Evolutionary conservation across 176 grass and related monocot species (phyloP).

Genomic region (Aegilops umbellulata): DNA sequence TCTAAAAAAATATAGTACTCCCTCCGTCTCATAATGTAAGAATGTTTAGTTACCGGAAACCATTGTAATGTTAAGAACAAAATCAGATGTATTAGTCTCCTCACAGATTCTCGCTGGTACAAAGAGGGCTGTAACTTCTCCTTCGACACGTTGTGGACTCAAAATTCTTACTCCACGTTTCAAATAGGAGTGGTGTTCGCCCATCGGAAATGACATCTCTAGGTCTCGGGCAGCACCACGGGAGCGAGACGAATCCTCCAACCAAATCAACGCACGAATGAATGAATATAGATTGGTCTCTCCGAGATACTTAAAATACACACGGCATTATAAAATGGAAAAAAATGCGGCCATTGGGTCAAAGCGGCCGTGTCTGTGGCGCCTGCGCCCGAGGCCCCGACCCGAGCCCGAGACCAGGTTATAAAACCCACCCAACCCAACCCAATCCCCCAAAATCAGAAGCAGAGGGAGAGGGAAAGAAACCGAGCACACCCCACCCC

Average conservation of each 20-base stretch:
- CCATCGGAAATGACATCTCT: not conserved
- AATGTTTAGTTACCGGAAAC: too few species aligned
- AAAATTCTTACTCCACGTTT: not conserved
- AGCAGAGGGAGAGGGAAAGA: not conserved
- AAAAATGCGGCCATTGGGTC: not conserved
- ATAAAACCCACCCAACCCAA: conserved; percentile 42
- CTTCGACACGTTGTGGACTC: not conserved
- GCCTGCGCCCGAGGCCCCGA: not conserved
- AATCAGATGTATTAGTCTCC: too few species aligned
- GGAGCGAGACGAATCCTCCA: not conserved
- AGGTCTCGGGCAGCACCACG: not conserved
- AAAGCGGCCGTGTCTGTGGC: not conserved
- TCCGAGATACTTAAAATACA: not conserved
- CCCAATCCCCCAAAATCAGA: conserved; percentile 38
- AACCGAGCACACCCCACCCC: not conserved
- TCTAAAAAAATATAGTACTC: too few species aligned
- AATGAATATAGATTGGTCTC: not conserved
- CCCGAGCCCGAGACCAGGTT: conserved; percentile 24
- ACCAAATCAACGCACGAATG: not conserved
- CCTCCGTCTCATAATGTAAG: too few species aligned
- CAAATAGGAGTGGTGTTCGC: not conserved
- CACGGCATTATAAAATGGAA: not conserved
- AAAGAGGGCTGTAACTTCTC: too few species aligned
- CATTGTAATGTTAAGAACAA: too few species aligned
- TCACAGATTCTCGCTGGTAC: too few species aligned